Evolutionary conservation across 139 green algal genomes (phyloP), one percentile per base, ranked within the genome.

Genomic region (Tetradesmus lagerheimii): DNA sequence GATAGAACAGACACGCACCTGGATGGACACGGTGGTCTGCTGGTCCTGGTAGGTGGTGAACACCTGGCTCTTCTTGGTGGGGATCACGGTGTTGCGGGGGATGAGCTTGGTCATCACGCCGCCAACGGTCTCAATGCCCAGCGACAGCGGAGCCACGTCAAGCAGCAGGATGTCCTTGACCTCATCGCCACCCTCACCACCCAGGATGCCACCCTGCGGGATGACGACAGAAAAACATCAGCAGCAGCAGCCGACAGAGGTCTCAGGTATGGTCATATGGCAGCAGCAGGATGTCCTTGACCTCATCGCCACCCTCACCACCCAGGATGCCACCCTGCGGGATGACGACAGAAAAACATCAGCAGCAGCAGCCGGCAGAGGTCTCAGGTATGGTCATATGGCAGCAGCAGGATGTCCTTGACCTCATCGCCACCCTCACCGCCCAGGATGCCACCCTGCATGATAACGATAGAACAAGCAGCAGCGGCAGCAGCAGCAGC

Each of bases 41-140:
- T 99, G 93, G 93, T 99, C 98, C 93, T 99, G 95, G 95, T 99
- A 99, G 20, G 98, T 99, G 90, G 98, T 98, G 96, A 99, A 99
- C 38, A 95, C 96, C 96, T 99, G 97, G 38, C 91, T 96, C 95
- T 99, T 99, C 96, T 99, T 99, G 90, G 98, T 99, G 85, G 98
- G 98, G 53, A 92, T 97, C 34, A 95, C 94, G 57, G 95, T 97
- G 95, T 99, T 99, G 88, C 98, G 94, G 35, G 94, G 92, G 92
- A 99, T 99, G 39, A 99, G 92, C 93, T 98, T 98, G 81, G 97
- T 99, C 97, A 99, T 99, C 38, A 98, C 96, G 74, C 97, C 98
- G 57, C 96, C 96, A 5, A 97, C 94, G 9, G 97, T 99, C 94
- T 99, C 97, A 34, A 99, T 97, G 90, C 97, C 97, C 89, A 99